Conservation (phyloP, 345 rosid species). For the Gossypium sturtianum region DNA sequence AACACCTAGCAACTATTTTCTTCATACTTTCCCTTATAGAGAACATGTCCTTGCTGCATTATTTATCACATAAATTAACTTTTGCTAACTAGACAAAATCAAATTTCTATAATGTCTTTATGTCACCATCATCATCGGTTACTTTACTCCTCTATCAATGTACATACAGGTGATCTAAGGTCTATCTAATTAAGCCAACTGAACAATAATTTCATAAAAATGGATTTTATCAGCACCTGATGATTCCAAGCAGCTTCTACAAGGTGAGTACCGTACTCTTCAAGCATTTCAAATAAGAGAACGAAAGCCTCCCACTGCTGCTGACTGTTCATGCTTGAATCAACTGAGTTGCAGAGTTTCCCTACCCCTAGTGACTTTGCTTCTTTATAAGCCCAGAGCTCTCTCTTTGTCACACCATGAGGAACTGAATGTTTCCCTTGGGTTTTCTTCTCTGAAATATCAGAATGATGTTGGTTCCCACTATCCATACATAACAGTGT, state of each 20-base stretch:
- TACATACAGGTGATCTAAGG: neutral
- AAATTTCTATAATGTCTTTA: neutral
- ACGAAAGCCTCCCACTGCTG: constrained; percentile 89
- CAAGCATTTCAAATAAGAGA: constrained; percentile 88
- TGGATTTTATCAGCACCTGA: constrained; percentile 48
- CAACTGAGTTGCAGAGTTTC: constrained; percentile 38
- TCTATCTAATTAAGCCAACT: neutral
- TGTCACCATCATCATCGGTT: neutral
- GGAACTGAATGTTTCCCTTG: constrained; percentile 35
- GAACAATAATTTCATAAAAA: neutral
- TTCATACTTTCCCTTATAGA: neutral
- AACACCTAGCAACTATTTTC: neutral
- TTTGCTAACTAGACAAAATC: neutral
- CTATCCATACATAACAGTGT: constrained; percentile 34
- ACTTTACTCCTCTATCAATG: neutral
- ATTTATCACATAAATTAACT: neutral
- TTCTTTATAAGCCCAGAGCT: constrained; percentile 81
- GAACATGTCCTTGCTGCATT: neutral
- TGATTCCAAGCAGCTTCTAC: constrained; percentile 97
- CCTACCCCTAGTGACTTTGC: constrained; percentile 87
- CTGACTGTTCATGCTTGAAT: constrained; percentile 39
- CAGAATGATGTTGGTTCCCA: constrained; percentile 26
- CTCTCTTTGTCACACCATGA: constrained; percentile 64
- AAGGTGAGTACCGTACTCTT: constrained; percentile 90
- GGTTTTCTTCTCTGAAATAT: constrained; percentile 28